These are phyloP conservation scores for Paragyromitra xinjiangensis DNA, from an alignment of 495 filamentous ascomycete species.

Conservation along the genomic window DNA sequence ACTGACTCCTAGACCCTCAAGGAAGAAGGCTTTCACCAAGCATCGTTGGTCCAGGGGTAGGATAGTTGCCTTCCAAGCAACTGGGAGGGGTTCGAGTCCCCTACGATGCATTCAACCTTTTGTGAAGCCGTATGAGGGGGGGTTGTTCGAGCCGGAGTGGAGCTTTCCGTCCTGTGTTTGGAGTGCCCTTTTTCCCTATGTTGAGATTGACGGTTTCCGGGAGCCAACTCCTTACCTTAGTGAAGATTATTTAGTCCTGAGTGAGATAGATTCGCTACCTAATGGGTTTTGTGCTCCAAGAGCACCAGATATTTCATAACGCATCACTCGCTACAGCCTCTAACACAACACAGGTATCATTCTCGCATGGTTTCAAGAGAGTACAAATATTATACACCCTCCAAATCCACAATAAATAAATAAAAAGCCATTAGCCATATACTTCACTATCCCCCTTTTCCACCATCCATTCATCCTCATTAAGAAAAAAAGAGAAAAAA, in stretches of 20 bases:
- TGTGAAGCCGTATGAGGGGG: background rate
- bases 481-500: background rate
- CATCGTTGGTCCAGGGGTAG: conserved; percentile 48
- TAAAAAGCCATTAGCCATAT: conserved; percentile 30
- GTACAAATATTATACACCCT: conserved; percentile 15
- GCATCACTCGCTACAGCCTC: background rate
- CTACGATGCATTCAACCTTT: conserved; percentile 23
- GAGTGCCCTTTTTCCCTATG: background rate
- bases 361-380: background rate
- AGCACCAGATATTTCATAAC: background rate
- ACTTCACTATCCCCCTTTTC: conserved; percentile 9
- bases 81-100: conserved; percentile 53
- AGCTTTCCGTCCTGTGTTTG: background rate
- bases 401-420: conserved; percentile 2
- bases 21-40: background rate
- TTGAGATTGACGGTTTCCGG: no score
- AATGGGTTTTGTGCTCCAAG: background rate
- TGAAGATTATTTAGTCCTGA: no score
- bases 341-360: conserved; percentile 4
- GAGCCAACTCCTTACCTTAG: no score
- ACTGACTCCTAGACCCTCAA: background rate
- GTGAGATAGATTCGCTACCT: no score
- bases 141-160: background rate
- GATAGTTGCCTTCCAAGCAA: conserved; percentile 54
- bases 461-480: conserved; percentile 2